A percentile compares a stretch with the other conserved stretches of the same genome.
Conservation (phyloP, 176 grass and related monocot species). For the Tuctoria greenei region DNA sequence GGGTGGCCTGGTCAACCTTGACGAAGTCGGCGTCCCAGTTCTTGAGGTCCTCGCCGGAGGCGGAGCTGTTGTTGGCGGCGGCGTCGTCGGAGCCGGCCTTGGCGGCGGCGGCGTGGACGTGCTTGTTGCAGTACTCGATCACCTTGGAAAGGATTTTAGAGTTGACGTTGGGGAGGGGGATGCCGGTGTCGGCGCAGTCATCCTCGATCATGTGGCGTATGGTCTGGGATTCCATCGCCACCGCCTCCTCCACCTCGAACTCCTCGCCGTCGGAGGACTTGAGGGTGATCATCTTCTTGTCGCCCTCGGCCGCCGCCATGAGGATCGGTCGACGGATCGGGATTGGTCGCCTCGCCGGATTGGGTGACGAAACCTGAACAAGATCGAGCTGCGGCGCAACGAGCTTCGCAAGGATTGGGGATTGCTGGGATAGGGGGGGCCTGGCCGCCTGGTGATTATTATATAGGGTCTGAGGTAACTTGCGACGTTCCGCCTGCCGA, state of each 20-base stretch:
- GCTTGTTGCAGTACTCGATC: constrained; percentile 73
- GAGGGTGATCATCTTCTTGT: constrained; percentile 40
- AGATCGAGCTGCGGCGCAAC: no score
- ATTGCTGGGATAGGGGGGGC: no score
- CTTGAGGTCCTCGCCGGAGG: constrained; percentile 54
- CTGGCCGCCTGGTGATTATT: no score
- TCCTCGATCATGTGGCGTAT: constrained; percentile 61
- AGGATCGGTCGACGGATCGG: background rate
- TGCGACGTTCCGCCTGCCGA: no score
- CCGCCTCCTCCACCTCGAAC: constrained; percentile 41
- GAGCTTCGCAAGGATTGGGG: background rate
- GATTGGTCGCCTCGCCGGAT: no score
- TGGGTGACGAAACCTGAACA: no score
- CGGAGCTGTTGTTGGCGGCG: background rate
- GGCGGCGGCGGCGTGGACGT: constrained; percentile 42
- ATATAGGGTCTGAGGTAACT: no score
- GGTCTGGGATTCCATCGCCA: constrained; percentile 40
- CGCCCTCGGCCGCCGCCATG: constrained; percentile 25
- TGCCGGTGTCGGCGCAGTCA: constrained; percentile 45
- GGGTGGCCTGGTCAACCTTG: constrained; percentile 66
- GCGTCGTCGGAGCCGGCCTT: constrained; percentile 33
- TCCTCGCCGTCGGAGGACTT: constrained; percentile 37
- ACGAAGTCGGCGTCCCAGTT: constrained; percentile 62
- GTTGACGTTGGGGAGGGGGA: constrained; percentile 66
- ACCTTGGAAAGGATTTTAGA: constrained; percentile 64